Base-by-base conservation (phyloP, 768 basidiomycete species). In the Mycena vitilis region DNA sequence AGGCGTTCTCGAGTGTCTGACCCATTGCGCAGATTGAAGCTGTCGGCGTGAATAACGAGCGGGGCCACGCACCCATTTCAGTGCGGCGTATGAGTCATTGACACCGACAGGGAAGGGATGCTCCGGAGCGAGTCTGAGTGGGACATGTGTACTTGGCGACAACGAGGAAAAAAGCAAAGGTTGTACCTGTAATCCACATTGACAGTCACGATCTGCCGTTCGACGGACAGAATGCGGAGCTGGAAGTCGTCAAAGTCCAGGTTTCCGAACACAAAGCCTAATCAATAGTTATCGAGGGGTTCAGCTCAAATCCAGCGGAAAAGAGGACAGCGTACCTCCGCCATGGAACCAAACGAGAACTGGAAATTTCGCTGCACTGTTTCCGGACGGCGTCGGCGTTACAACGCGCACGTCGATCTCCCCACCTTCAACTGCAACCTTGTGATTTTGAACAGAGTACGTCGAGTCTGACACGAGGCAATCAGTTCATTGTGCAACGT, bases 41-140 rank as follows among this genome's bases (percentile, higher is more conserved):
- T 30, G 5, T 30, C 30, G 30, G 5, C 5, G 30, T 30, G 5
- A 30, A 30, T 30, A 30, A 30, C 30, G 2, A 30, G 30, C 5
- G 30, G 30, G 30, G 30, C 30, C 30, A 30, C 67, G 4, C 34
- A 76, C 76, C 75, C 75, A 76, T 71, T 76, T 73, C 25, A 77
- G 44, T 5, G 71, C 73, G 10, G 68, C 69, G 47, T 66, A 76
- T 18, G 61, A 67, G 37, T 77, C 74, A 57, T 76, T 62, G 8
- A 73, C 38, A 2, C 63, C 67, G 10, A 58, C 63, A 2, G 76
- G 76, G 51, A 72, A 76, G 10, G 71, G 70, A 47, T 73, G 49
- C 56, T 77, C 76, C 4, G 76, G 76, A 0, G 75, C 76, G 10
- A 74, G 65, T 53, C 76, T 73, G 44, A 49, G 40, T 15, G 4